A percentile compares a stretch with the other conserved stretches of the same genome.
These are phyloP conservation scores for Penicillium sp. DNA, from an alignment of 2,329 filamentous ascomycete species.

Conservation along the genomic window DNA sequence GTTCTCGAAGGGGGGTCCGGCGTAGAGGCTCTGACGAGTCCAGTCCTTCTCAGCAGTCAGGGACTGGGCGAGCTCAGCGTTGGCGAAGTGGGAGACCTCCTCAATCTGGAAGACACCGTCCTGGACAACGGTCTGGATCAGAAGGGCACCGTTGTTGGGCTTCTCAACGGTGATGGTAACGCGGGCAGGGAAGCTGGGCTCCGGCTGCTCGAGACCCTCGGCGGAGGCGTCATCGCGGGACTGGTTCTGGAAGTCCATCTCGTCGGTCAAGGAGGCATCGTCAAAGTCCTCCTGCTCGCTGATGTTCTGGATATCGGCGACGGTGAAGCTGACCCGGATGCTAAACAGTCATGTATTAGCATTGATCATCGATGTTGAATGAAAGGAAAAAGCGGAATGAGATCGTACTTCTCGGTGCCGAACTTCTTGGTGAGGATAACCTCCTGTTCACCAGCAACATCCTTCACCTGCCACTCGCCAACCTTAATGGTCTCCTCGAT, in stretches of 20 bases:
- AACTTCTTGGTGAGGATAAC: slow-evolving; percentile 74
- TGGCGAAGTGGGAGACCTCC: slow-evolving; percentile 79
- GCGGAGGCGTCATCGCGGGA: slow-evolving; percentile 41
- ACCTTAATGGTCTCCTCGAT: slow-evolving; percentile 87
- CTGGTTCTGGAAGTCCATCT: slow-evolving; percentile 49
- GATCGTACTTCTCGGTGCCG: slow-evolving; percentile 72
- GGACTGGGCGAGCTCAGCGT: slow-evolving; percentile 67
- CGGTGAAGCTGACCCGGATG: slow-evolving; percentile 74
- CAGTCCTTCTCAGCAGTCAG: slow-evolving; percentile 68
- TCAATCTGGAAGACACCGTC: slow-evolving; percentile 81
- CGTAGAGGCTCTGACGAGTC: slow-evolving; percentile 68
- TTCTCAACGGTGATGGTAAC: slow-evolving; percentile 85
- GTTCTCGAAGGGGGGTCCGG: slow-evolving; percentile 84
- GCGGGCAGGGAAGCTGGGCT: slow-evolving; percentile 63
- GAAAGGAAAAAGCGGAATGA: neutral
- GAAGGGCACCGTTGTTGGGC: slow-evolving; percentile 70
- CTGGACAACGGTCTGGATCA: slow-evolving; percentile 76
- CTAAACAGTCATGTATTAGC: slow-evolving; percentile 32
- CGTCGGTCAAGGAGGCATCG: slow-evolving; percentile 48
- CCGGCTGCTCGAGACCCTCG: slow-evolving; percentile 42
- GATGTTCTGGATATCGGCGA: slow-evolving; percentile 67
- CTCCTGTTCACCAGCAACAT: slow-evolving; percentile 76
- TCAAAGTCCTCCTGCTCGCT: slow-evolving; percentile 52
- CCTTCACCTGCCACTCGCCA: slow-evolving; percentile 68
- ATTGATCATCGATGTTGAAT: neutral